Base-by-base conservation (phyloP, 75 land plant species). In the Picea sitchensis region DNA sequence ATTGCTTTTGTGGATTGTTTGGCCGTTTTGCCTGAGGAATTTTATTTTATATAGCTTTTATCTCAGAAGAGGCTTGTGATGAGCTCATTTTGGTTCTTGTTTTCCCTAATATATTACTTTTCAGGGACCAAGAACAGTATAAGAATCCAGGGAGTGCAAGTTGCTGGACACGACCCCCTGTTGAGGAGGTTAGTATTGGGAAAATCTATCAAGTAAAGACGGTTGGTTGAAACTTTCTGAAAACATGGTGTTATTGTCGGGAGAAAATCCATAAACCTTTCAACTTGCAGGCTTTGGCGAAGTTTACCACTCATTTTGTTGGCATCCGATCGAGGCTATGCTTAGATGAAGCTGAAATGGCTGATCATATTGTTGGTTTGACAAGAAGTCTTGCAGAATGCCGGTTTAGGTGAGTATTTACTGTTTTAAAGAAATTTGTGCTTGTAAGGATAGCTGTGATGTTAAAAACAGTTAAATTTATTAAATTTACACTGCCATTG, bases 291-390 rank as follows among this genome's bases (percentile, higher is more conserved):
- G 92, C 82, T 14, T 44, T 98, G 58, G 87, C 96, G 58, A 90
- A 83, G 78, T 75, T 98, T 8, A 73, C 88, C 15, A 95, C 94
- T 31, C 84, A 94, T 76, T 93, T 84, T 81, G 51, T 14, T 17
- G 85, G 87, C 65, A 94, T 98, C 18, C 98, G 86, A 74, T 95
- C 99, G 60, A 89, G 96, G 77, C 81, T 87, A 60, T 98, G 98
- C 58, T 47, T 90, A 31, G 99, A 98, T 88, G 99, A 98, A 84
- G 94, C 99, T 83, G 99, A 98, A 77, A 58, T 95, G 44, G 96
- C 99, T 78, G 99, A 98, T 26, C 98, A 95, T 83, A 80, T 98
- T 75, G 91, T 92, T 79, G 96, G 94, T 58, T 86, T 98, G 72
- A 98, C 95, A 75, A 64, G 86, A 63, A 95, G 98, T 79, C 86